phyloP scores from a whole-genome alignment of 352 stramenopile genomes.

The Globisporangium lucens region DNA sequence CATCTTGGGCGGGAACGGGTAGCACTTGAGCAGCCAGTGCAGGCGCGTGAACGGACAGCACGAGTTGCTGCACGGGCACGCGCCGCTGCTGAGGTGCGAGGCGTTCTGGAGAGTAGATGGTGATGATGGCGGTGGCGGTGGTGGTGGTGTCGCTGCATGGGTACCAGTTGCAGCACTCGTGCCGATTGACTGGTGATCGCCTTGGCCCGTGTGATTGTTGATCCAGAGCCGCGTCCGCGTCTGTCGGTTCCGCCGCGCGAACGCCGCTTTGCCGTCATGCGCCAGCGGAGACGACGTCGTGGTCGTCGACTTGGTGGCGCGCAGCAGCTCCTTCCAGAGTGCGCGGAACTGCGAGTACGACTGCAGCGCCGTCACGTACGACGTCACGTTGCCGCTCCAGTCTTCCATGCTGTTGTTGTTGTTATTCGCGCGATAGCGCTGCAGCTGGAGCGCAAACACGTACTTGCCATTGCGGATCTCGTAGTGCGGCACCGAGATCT shows the following conservation, averaged over 20 bases:
- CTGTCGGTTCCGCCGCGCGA: slow-evolving; percentile 15
- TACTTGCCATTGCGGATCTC: slow-evolving; percentile 40
- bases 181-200: not conserved
- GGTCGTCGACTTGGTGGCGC: slow-evolving; percentile 30
- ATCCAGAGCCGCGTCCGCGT: slow-evolving; percentile 14
- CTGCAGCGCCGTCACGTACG: slow-evolving; percentile 28
- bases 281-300: slow-evolving; percentile 15
- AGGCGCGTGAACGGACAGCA: slow-evolving; percentile 53
- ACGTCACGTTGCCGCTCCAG: slow-evolving; percentile 14
- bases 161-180: not conserved
- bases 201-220: not conserved
- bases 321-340: slow-evolving; percentile 49
- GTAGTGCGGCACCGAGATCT: slow-evolving; percentile 42
- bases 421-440: slow-evolving; percentile 25
- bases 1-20: slow-evolving; percentile 53
- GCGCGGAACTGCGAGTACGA: slow-evolving; percentile 64
- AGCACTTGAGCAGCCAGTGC: slow-evolving; percentile 43
- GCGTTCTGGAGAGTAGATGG: not conserved
- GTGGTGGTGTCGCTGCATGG: not conserved
- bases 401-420: slow-evolving; percentile 21
- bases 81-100: not conserved
- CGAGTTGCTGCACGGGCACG: slow-evolving; percentile 44
- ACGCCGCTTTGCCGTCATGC: slow-evolving; percentile 10
- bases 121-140: slow-evolving; percentile 14
- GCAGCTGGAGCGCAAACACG: slow-evolving; percentile 45